Evolutionary conservation across 805 yeast genomes (phyloP).

Genomic region (Komagataella pastoris): DNA sequence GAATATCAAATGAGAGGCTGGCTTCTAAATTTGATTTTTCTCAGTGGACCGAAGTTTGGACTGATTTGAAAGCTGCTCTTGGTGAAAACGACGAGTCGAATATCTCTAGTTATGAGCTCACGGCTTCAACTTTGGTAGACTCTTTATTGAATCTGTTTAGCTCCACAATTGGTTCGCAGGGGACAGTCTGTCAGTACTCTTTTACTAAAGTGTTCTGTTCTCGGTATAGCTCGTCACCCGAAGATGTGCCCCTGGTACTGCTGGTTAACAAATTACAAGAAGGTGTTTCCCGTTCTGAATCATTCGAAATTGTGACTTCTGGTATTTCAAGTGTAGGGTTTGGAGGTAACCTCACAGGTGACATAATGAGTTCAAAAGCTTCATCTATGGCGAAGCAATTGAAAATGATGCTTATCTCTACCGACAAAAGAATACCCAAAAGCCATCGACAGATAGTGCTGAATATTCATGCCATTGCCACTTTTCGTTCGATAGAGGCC

Average conservation of each 20-base stretch:
- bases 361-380: slow-evolving; percentile 23
- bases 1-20: neutral
- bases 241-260: slow-evolving; percentile 21
- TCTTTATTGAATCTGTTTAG: slow-evolving; percentile 17
- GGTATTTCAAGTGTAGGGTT: slow-evolving; percentile 15
- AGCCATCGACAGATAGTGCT: slow-evolving; percentile 19
- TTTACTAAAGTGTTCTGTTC: slow-evolving; percentile 30
- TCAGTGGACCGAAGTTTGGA: neutral
- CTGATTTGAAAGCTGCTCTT: neutral
- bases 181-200: slow-evolving; percentile 24
- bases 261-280: slow-evolving; percentile 56
- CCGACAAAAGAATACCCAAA: slow-evolving; percentile 16
- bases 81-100: slow-evolving; percentile 1
- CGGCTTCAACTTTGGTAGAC: slow-evolving; percentile 51
- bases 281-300: slow-evolving; percentile 58
- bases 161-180: slow-evolving; percentile 12
- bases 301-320: slow-evolving; percentile 48
- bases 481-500: slow-evolving; percentile 36
- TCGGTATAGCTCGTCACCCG: slow-evolving; percentile 16
- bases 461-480: slow-evolving; percentile 48
- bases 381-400: slow-evolving; percentile 62
- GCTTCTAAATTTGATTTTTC: neutral
- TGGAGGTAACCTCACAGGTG: slow-evolving; percentile 12
- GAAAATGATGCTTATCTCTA: slow-evolving; percentile 37
- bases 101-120: slow-evolving; percentile 65